A percentile compares a stretch with the other conserved stretches of the same genome.
phyloP scores from a whole-genome alignment of 1,284 basidiomycete genomes.

The Cryptococcus sp. region DNA sequence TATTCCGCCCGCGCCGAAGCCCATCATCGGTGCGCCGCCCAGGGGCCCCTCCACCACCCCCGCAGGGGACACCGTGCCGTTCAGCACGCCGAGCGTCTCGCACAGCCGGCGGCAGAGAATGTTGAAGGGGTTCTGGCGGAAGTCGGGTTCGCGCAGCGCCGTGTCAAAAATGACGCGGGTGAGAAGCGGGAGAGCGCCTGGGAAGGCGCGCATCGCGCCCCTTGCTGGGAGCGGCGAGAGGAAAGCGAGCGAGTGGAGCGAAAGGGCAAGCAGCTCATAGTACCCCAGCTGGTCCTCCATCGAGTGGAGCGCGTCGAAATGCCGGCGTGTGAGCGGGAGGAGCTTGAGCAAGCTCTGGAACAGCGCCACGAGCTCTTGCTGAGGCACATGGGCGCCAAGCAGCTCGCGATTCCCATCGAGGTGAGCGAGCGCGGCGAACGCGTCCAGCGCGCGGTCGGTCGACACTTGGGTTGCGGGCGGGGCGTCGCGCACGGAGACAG shows the following conservation, averaged over 20 bases:
- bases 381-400: conserved; percentile 61
- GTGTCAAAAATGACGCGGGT: conserved; percentile 50
- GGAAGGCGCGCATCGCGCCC: conserved; percentile 59
- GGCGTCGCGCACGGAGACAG: conserved; percentile 23
- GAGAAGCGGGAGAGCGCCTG: conserved; percentile 48
- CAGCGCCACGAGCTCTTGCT: conserved; percentile 59
- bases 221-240: conserved; percentile 72
- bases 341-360: conserved; percentile 72
- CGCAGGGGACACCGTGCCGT: conserved; percentile 55
- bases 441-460: conserved; percentile 64
- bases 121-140: conserved; percentile 57
- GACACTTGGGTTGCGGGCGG: conserved; percentile 30
- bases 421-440: conserved; percentile 71
- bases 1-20: conserved; percentile 56
- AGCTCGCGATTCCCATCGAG: conserved; percentile 75
- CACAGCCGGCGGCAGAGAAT: conserved; percentile 70
- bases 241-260: conserved; percentile 82
- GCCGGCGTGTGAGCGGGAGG: conserved; percentile 71
- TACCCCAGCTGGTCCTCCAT: conserved; percentile 67
- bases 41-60: conserved; percentile 49
- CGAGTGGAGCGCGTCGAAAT: conserved; percentile 63
- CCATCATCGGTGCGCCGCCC: conserved; percentile 50
- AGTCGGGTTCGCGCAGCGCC: conserved; percentile 49
- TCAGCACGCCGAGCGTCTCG: conserved; percentile 79
- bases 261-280: conserved; percentile 72